Conservation (phyloP, 2,329 filamentous ascomycete species). For the Endothia cerciana region DNA sequence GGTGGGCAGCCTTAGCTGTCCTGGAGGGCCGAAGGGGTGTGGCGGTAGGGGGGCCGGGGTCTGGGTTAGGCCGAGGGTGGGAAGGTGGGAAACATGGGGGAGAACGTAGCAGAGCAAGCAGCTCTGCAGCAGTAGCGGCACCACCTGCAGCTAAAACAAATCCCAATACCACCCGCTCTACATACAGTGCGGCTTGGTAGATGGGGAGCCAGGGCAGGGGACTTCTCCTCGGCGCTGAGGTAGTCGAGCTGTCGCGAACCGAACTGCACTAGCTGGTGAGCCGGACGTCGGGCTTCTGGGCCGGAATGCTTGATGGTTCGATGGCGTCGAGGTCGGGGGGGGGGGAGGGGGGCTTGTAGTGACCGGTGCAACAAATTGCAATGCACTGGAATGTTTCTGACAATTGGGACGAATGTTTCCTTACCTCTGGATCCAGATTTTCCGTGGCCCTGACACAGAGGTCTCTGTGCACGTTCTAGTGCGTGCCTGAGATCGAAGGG, state of each 20-base stretch:
- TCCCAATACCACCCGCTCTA: slow-evolving; percentile 30
- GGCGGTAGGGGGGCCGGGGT: slow-evolving; percentile 23
- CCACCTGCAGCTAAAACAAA: slow-evolving; percentile 33
- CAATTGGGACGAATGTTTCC: slow-evolving; percentile 26
- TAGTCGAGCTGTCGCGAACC: slow-evolving; percentile 32
- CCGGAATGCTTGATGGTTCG: neutral
- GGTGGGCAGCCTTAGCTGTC: slow-evolving; percentile 32
- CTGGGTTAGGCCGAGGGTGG: slow-evolving; percentile 36
- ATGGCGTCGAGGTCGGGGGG: slow-evolving; percentile 16
- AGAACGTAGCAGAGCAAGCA: slow-evolving; percentile 23
- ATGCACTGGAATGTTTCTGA: slow-evolving; percentile 30
- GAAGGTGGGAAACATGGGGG: slow-evolving; percentile 33
- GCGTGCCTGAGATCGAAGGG: slow-evolving; percentile 20
- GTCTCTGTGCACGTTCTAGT: slow-evolving; percentile 22
- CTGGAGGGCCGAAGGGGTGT: slow-evolving; percentile 24
- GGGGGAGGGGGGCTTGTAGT: slow-evolving; percentile 4
- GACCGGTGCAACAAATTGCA: slow-evolving; percentile 22
- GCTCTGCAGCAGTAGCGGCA: slow-evolving; percentile 29
- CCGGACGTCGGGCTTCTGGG: slow-evolving; percentile 24
- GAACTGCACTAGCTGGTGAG: slow-evolving; percentile 25
- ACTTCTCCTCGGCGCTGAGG: slow-evolving; percentile 18
- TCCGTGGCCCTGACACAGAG: slow-evolving; percentile 21
- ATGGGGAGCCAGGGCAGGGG: slow-evolving; percentile 20
- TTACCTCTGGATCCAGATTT: slow-evolving; percentile 27
- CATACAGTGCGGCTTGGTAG: slow-evolving; percentile 25